Evolutionary conservation across 768 basidiomycete species (phyloP).

Genomic region (Russula vinacea): DNA sequence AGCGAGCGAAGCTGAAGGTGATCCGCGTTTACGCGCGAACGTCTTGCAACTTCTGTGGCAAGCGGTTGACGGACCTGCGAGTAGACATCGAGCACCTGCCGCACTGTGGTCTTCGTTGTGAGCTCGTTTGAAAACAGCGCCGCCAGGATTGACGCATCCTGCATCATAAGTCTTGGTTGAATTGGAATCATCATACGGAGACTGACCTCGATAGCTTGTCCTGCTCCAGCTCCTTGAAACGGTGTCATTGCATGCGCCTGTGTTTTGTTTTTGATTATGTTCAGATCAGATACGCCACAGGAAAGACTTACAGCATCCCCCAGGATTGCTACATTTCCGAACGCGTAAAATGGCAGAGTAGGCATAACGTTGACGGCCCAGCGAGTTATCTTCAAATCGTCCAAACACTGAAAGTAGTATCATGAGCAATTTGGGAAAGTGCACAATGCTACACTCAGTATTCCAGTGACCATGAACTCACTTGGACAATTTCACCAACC

Average conservation of each 20-base stretch:
- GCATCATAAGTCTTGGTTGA: no score
- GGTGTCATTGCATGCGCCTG: conserved; percentile 43
- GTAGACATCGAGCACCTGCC: conserved; percentile 35
- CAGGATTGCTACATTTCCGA: conserved; percentile 50
- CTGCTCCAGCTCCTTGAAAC: conserved; percentile 43
- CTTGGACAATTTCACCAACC: conserved; percentile 47
- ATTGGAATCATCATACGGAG: no score
- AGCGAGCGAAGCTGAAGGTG: conserved; percentile 31
- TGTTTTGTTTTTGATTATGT: no score
- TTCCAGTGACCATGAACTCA: conserved; percentile 33
- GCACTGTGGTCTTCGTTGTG: conserved; percentile 30
- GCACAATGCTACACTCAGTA: not conserved
- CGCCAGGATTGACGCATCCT: conserved; percentile 42
- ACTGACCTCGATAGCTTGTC: conserved; percentile 44
- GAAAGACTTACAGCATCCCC: conserved; percentile 40
- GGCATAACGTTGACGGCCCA: conserved; percentile 65
- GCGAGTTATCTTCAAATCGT: conserved; percentile 34
- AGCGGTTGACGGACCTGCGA: conserved; percentile 37
- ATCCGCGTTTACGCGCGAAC: conserved; percentile 34
- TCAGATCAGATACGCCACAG: not conserved
- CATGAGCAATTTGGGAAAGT: not conserved
- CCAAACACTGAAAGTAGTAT: not conserved
- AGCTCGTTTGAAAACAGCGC: conserved; percentile 44
- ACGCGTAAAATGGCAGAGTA: conserved; percentile 50
- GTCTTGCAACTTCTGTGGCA: conserved; percentile 32